Evolutionary conservation across 116 monocot genomes (phyloP).

Genomic region (Zostera marina): DNA sequence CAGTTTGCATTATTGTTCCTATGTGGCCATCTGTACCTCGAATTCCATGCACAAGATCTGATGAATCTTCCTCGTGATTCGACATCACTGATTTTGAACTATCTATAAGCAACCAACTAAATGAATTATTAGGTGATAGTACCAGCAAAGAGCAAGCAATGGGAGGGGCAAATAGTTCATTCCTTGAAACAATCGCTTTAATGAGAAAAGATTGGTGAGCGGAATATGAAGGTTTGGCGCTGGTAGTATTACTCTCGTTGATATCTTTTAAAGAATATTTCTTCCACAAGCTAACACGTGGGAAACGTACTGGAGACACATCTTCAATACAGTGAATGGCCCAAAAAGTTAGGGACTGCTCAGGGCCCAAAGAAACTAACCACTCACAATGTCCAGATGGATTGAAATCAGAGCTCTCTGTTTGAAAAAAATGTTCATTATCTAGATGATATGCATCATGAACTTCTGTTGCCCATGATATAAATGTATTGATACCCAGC

Average conservation of each 20-base stretch:
- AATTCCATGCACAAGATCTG: constrained; percentile 17
- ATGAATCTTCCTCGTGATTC: constrained; percentile 22
- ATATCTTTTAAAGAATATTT: constrained; percentile 27
- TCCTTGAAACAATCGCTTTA: constrained; percentile 47
- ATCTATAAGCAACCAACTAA: constrained; percentile 42
- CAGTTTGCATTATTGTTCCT: constrained; percentile 49
- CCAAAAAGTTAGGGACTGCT: constrained; percentile 43
- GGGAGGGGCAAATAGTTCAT: constrained; percentile 39
- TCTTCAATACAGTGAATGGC: constrained; percentile 88
- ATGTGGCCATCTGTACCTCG: constrained; percentile 51
- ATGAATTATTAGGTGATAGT: constrained; percentile 41
- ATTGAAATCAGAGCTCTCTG: constrained; percentile 19
- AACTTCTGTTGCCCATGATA: constrained; percentile 59
- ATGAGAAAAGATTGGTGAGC: constrained; percentile 24
- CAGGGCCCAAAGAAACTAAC: constrained; percentile 65
- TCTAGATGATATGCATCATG: constrained; percentile 11
- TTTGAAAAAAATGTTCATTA: constrained; percentile 12
- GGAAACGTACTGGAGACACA: constrained; percentile 51
- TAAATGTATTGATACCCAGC: constrained; percentile 47
- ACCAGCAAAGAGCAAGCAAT: constrained; percentile 57
- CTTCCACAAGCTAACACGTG: constrained; percentile 76
- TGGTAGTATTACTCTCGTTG: constrained; percentile 3
- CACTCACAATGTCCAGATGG: constrained; percentile 70
- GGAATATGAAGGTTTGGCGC: constrained; percentile 9
- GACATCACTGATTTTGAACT: constrained; percentile 9